A percentile compares a stretch with the other conserved stretches of the same genome.
Evolutionary conservation across 495 filamentous ascomycete species (phyloP).

Genomic region (Lasiosphaeria ovina): DNA sequence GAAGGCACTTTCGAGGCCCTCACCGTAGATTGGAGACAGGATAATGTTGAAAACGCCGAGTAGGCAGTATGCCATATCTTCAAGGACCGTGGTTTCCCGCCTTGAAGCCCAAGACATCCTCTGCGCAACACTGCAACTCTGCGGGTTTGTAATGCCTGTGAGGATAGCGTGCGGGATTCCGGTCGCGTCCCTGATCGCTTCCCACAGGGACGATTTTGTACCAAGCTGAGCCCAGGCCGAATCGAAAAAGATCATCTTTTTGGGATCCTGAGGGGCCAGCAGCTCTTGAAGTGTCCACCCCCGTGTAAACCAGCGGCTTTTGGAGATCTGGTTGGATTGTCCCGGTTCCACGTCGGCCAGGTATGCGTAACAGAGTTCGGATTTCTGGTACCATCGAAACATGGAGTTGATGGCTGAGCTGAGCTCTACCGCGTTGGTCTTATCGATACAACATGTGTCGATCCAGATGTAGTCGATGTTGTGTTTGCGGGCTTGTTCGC

Average conservation of each 20-base stretch:
- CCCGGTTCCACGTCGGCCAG: slow-evolving; percentile 20
- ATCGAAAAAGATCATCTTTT: slow-evolving; percentile 33
- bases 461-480: slow-evolving; percentile 11
- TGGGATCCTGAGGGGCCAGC: too few relatives aligned
- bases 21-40: slow-evolving; percentile 15
- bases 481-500: slow-evolving; percentile 12
- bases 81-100: slow-evolving; percentile 10
- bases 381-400: slow-evolving; percentile 38
- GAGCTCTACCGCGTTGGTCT: too few relatives aligned
- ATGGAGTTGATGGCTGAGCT: too few relatives aligned
- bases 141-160: slow-evolving; percentile 6
- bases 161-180: slow-evolving; percentile 13
- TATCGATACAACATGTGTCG: too few relatives aligned
- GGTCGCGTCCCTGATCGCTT: slow-evolving; percentile 5
- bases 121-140: slow-evolving; percentile 9
- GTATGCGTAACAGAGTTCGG: slow-evolving; percentile 30
- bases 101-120: slow-evolving; percentile 22
- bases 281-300: too few relatives aligned
- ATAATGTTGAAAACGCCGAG: slow-evolving; percentile 20
- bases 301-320: too few relatives aligned
- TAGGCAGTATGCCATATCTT: slow-evolving; percentile 22
- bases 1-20: slow-evolving; percentile 18
- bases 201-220: slow-evolving; percentile 6
- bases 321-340: slow-evolving; percentile 28
- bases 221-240: slow-evolving; percentile 24